A percentile compares a stretch with the other conserved stretches of the same genome.
Evolutionary conservation across 805 yeast species (phyloP).

Genomic region (Candida patagonica): DNA sequence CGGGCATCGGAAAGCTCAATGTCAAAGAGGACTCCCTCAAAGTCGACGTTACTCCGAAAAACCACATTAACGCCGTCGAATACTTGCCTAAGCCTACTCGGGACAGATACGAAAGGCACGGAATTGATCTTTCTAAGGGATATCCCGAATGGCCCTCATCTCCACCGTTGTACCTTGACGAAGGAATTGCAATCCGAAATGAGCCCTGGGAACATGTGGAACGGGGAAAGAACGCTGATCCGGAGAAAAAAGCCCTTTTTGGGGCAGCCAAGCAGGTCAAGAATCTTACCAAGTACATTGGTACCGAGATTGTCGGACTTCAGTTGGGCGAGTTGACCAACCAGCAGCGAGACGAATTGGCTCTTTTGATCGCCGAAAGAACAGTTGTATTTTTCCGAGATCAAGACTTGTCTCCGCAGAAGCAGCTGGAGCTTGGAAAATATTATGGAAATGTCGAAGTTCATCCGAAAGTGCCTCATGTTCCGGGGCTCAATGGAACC

Average conservation of each 20-base stretch:
- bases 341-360: slow-evolving; percentile 39
- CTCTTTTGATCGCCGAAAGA: slow-evolving; percentile 39
- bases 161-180: slow-evolving; percentile 33
- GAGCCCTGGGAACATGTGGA: slow-evolving; percentile 29
- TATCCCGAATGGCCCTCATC: slow-evolving; percentile 32
- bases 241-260: slow-evolving; percentile 32
- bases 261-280: slow-evolving; percentile 35
- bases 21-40: background rate
- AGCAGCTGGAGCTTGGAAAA: slow-evolving; percentile 37
- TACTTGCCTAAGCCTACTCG: slow-evolving; percentile 22
- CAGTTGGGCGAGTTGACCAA: slow-evolving; percentile 36
- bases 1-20: background rate
- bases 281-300: slow-evolving; percentile 37
- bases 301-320: slow-evolving; percentile 42
- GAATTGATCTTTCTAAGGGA: slow-evolving; percentile 31
- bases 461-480: slow-evolving; percentile 26
- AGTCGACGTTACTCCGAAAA: background rate
- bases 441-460: slow-evolving; percentile 38
- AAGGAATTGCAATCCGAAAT: slow-evolving; percentile 31
- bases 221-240: slow-evolving; percentile 31
- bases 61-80: background rate
- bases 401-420: slow-evolving; percentile 36
- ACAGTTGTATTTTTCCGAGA: slow-evolving; percentile 44
- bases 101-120: slow-evolving; percentile 28
- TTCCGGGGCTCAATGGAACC: slow-evolving; percentile 22